Base-by-base conservation (phyloP, 148 eudicot genomes). In the Amaranthus palmeri region DNA sequence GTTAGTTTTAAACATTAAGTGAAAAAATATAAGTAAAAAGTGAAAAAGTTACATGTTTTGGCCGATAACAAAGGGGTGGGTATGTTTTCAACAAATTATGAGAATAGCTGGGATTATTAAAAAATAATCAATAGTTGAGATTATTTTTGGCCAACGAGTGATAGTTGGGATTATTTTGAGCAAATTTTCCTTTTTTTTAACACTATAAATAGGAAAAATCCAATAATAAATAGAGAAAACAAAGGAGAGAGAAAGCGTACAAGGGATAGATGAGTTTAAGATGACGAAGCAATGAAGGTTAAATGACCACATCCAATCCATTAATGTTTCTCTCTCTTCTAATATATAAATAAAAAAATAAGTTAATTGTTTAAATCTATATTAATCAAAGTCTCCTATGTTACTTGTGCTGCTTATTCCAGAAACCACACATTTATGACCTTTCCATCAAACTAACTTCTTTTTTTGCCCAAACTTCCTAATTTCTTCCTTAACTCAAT, bases 211-310 rank as follows among this genome's bases (percentile, higher is more conserved):
- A 14, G 46, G 8, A n/a, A n/a, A 17, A 41, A 25, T 25, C 36
- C 36, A 25, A 25, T 25, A 11, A 47, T 41, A 42, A 48, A 52
- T 1, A 49, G 15, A 67, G 59, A 6, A 49, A 50, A 43, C 43
- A 43, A 10, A 8, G 6, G 43, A 25, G 12, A 48, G 25, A 18
- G 41, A n/a, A 6, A 12, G 36, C 14, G 13, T 25, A 69, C 45
- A 68, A 36, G 0, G 53, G 11, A 50, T 72, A 70, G 69, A 74
- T 69, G 74, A 69, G 71, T 63, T 62, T 18, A 9, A 74, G 61
- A 70, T 79, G 78, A 70, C 78, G 71, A 79, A 59, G 58, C 40
- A 10, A 74, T 79, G 82, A 65, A 70, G 72, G 49, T 48, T 69
- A 50, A 59, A 79, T 79, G 82, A 79, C 57, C 75, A 74, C 78